Percentiles rank a stretch among this genome's conserved stretches.
Conservation (phyloP, 805 yeast species). For the Candida ovalis region DNA sequence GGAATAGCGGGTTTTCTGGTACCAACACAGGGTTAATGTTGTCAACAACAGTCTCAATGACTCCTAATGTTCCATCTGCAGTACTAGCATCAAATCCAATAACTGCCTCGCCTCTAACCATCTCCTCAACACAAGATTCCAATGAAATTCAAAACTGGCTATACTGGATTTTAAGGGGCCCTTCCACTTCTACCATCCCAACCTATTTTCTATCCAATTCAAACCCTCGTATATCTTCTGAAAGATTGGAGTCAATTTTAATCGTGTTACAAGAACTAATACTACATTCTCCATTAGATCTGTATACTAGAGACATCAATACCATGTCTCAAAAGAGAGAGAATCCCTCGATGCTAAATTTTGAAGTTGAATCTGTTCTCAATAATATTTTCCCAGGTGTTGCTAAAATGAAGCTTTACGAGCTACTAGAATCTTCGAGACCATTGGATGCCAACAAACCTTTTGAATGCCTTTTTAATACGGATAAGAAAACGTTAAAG, state of each 20-base stretch:
- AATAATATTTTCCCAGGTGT: conserved; percentile 26
- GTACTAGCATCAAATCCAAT: background rate
- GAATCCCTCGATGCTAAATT: conserved; percentile 16
- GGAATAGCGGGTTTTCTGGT: background rate
- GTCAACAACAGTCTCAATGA: background rate
- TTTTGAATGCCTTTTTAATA: conserved; percentile 26
- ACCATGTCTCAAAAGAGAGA: conserved; percentile 17
- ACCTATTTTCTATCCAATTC: conserved; percentile 37
- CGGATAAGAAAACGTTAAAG: conserved; percentile 3
- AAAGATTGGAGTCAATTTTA: conserved; percentile 19
- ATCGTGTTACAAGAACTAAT: conserved; percentile 32
- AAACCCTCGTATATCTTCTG: conserved; percentile 29
- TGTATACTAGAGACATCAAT: conserved; percentile 2
- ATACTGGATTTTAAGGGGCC: conserved; percentile 63
- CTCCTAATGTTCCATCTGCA: background rate
- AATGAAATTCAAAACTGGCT: conserved; percentile 52
- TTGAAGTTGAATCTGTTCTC: conserved; percentile 21
- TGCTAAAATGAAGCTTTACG: conserved; percentile 19
- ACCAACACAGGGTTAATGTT: conserved; percentile 7
- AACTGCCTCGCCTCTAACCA: conserved; percentile 9
- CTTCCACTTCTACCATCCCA: conserved; percentile 64
- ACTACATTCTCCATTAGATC: conserved; percentile 22
- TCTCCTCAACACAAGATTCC: conserved; percentile 9
- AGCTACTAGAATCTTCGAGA: conserved; percentile 19
- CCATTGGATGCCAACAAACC: conserved; percentile 14